These are phyloP conservation scores for Neolentinus lepideus DNA, from an alignment of 1,284 basidiomycete genomes.

Conservation along the genomic window DNA sequence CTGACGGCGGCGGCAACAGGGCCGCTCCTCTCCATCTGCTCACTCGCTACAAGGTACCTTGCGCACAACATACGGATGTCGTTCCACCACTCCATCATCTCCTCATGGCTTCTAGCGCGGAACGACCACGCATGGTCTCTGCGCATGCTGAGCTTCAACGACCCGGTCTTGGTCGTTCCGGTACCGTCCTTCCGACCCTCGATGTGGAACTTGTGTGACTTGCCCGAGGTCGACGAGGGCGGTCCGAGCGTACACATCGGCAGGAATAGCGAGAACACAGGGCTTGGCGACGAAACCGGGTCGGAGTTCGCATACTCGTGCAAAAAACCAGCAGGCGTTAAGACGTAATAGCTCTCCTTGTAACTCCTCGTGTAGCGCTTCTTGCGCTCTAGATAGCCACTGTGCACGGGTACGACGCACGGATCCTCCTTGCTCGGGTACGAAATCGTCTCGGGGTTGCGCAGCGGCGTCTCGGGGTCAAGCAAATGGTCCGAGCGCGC, in stretches of 20 bases:
- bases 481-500: slow-evolving; percentile 93
- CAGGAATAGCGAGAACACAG: slow-evolving; percentile 87
- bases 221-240: slow-evolving; percentile 66
- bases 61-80: slow-evolving; percentile 96
- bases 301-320: slow-evolving; percentile 89
- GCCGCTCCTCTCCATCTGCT: slow-evolving; percentile 90
- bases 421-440: slow-evolving; percentile 96
- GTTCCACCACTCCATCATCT: slow-evolving; percentile 99
- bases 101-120: slow-evolving; percentile 84
- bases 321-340: slow-evolving; percentile 93
- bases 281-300: slow-evolving; percentile 57
- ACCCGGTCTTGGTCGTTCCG: slow-evolving; percentile 51
- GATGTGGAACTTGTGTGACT: slow-evolving; percentile 96
- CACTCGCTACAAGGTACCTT: slow-evolving; percentile 91
- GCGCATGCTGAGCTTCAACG: slow-evolving; percentile 34
- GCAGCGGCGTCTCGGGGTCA: slow-evolving; percentile 94
- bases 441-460: slow-evolving; percentile 94
- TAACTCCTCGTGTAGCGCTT: slow-evolving; percentile 93
- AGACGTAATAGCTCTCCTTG: slow-evolving; percentile 86
- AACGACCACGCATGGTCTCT: slow-evolving; percentile 83
- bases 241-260: slow-evolving; percentile 96
- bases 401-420: slow-evolving; percentile 83
- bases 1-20: slow-evolving; percentile 92
- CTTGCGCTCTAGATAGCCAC: slow-evolving; percentile 92
- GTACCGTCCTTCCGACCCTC: slow-evolving; percentile 86